These are phyloP conservation scores for Moniliella sp. DNA, from an alignment of 1,284 basidiomycete genomes.

Conservation along the genomic window DNA sequence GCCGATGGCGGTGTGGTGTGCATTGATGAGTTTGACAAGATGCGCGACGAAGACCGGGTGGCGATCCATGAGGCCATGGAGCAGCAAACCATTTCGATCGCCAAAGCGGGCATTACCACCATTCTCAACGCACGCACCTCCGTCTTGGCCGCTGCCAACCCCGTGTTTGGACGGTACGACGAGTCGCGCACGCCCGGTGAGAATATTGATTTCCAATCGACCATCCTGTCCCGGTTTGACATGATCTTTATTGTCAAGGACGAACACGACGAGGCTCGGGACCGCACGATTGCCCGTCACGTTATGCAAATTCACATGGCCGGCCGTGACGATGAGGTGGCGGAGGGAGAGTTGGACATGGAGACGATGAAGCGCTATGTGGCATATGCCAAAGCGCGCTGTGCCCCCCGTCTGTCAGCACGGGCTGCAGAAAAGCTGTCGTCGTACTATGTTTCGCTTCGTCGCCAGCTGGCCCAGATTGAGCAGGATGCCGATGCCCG, in stretches of 20 bases:
- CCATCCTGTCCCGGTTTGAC: slow-evolving; percentile 90
- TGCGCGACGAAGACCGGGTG: slow-evolving; percentile 94
- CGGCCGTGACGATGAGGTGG: slow-evolving; percentile 44
- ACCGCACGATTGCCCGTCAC: slow-evolving; percentile 81
- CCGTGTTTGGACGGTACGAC: slow-evolving; percentile 92
- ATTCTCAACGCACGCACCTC: slow-evolving; percentile 87
- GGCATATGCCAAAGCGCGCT: slow-evolving; percentile 85
- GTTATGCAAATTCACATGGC: slow-evolving; percentile 99
- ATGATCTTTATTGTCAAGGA: slow-evolving; percentile 99
- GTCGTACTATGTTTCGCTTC: slow-evolving; percentile 80
- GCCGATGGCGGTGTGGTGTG: slow-evolving; percentile 96
- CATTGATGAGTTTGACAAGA: slow-evolving; percentile 99
- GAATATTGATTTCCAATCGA: slow-evolving; percentile 96
- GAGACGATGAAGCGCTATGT: slow-evolving; percentile 98
- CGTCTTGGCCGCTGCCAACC: slow-evolving; percentile 91
- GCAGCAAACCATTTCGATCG: slow-evolving; percentile 97
- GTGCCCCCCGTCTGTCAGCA: slow-evolving; percentile 71
- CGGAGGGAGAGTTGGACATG: slow-evolving; percentile 73
- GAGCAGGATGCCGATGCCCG: slow-evolving; percentile 92
- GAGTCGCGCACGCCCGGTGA: slow-evolving; percentile 91
- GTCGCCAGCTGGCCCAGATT: slow-evolving; percentile 84
- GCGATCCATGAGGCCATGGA: slow-evolving; percentile 99
- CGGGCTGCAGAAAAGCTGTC: slow-evolving; percentile 91
- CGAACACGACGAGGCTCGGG: slow-evolving; percentile 82
- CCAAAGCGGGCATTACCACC: slow-evolving; percentile 96